Evolutionary conservation across 202 grass and related monocot species (phyloP).

Genomic region (Zoysia matrella): DNA sequence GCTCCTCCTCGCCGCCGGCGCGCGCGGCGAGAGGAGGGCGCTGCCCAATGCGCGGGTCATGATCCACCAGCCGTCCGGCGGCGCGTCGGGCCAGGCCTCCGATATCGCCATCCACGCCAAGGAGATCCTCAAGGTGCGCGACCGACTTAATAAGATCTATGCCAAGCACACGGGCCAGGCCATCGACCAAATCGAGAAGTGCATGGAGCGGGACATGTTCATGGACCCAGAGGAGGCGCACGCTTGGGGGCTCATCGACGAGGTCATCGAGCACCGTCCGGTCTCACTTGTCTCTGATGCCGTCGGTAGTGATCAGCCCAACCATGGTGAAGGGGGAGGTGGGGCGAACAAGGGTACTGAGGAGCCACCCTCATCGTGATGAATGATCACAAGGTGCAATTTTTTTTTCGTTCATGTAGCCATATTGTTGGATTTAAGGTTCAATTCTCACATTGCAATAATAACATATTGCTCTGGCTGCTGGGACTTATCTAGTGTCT

Average conservation of each 20-base stretch:
- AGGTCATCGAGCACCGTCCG: constrained; percentile 83
- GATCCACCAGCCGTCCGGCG: constrained; percentile 96
- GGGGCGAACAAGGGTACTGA: constrained; percentile 47
- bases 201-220: constrained; percentile 85
- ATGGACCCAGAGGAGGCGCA: constrained; percentile 89
- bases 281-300: constrained; percentile 71
- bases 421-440: constrained; percentile 42
- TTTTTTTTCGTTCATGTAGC: constrained; percentile 23
- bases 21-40: constrained; percentile 73
- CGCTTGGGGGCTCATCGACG: constrained; percentile 83
- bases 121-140: constrained; percentile 86
- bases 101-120: constrained; percentile 92
- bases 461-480: constrained; percentile 45
- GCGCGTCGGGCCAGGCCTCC: constrained; percentile 72
- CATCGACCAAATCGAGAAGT: constrained; percentile 69
- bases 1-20: constrained; percentile 77
- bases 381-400: constrained; percentile 49
- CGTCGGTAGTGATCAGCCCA: constrained; percentile 34
- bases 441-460: constrained; percentile 45
- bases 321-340: constrained; percentile 19
- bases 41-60: constrained; percentile 90
- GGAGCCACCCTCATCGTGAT: constrained; percentile 64
- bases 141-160: constrained; percentile 80
- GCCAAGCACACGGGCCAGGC: constrained; percentile 68
- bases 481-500: constrained; percentile 20